Base-by-base conservation (phyloP, 768 basidiomycete species). In the Porphyrellus cyaneotinctus region DNA sequence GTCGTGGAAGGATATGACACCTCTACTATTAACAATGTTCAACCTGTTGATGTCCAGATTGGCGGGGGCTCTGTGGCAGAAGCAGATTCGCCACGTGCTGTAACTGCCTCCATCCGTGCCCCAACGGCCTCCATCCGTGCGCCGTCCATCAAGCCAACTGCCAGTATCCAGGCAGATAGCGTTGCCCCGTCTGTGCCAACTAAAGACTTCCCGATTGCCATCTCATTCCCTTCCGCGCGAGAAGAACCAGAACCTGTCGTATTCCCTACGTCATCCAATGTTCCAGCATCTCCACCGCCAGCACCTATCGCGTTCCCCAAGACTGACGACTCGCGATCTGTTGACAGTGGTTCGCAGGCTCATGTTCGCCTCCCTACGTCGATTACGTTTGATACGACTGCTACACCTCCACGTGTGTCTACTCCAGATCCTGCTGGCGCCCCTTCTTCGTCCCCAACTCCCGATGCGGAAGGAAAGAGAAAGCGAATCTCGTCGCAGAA, bases 401-500 rank as follows among this genome's bases (percentile, higher is more conserved):
- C 76, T 37, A 77, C 82, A 5, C 84, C 85, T n/a, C 74, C 81
- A 3, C 83, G 88, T 28, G 78, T 78, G 33, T 82, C 80, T n/a
- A 87, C 88, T 8, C 87, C 89, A 6, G 87, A 90, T 61, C 79
- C 78, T 2, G 39, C 60, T 12, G 85, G 85, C 9, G 68, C 77
- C 26, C 82, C 87, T 57, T 77, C 81, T 22, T 54, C 64, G 24
- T 42, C 39, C 4, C 82, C 87, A 13, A 31, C 43, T 14, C 77
- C 77, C 1, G 87, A 87, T 4, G 65, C 78, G n/a, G 88, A 88
- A 61, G 81, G 81, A 31, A 90, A 89, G 73, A 77, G 88, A 55
- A 88, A 86, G 64, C 80, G 88, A 18, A 89, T 88, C 52, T 84
- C 88, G 10, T 87, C 88, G 24, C 90, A 93, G 66, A 91, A 91